Evolutionary conservation across 441 rosid genomes (phyloP).

Genomic region (Aleurites moluccanus): DNA sequence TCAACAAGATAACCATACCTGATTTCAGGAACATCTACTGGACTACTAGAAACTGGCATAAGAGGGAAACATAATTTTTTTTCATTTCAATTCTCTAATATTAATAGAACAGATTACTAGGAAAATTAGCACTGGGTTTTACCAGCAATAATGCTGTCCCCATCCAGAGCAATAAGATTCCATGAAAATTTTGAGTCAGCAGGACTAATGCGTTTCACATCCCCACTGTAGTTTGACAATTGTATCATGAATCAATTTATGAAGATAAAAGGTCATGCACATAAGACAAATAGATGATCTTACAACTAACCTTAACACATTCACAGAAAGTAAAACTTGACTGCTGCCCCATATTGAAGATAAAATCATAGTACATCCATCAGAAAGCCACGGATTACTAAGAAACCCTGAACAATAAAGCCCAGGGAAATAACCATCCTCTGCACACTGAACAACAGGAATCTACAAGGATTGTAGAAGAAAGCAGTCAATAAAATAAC

Average conservation of each 20-base stretch:
- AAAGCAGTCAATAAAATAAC: slow-evolving; percentile 1
- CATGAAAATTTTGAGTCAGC: slow-evolving; percentile 63
- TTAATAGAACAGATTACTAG: neutral
- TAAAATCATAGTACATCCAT: slow-evolving; percentile 71
- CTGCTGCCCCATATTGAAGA: slow-evolving; percentile 76
- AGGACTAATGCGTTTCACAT: slow-evolving; percentile 65
- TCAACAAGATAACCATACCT: slow-evolving; percentile 60
- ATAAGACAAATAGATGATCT: slow-evolving; percentile 5
- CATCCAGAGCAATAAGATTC: slow-evolving; percentile 65
- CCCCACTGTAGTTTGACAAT: slow-evolving; percentile 55
- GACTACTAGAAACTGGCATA: slow-evolving; percentile 80
- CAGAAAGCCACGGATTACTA: slow-evolving; percentile 84
- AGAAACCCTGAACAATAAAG: slow-evolving; percentile 59
- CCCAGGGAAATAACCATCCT: slow-evolving; percentile 84
- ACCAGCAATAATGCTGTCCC: slow-evolving; percentile 82
- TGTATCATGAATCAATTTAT: slow-evolving; percentile 19
- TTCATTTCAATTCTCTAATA: slow-evolving; percentile 19
- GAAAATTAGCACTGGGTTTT: slow-evolving; percentile 28
- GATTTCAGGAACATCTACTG: slow-evolving; percentile 65
- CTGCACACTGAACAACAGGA: slow-evolving; percentile 65
- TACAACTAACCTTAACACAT: slow-evolving; percentile 56
- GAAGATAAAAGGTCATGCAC: slow-evolving; percentile 3
- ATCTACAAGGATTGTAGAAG: slow-evolving; percentile 48
- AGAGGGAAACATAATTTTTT: slow-evolving; percentile 7
- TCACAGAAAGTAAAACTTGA: slow-evolving; percentile 67